Evolutionary conservation across 139 green algal genomes (phyloP), one percentile per base, ranked within the genome.

Genomic region (Closterium sp.): DNA sequence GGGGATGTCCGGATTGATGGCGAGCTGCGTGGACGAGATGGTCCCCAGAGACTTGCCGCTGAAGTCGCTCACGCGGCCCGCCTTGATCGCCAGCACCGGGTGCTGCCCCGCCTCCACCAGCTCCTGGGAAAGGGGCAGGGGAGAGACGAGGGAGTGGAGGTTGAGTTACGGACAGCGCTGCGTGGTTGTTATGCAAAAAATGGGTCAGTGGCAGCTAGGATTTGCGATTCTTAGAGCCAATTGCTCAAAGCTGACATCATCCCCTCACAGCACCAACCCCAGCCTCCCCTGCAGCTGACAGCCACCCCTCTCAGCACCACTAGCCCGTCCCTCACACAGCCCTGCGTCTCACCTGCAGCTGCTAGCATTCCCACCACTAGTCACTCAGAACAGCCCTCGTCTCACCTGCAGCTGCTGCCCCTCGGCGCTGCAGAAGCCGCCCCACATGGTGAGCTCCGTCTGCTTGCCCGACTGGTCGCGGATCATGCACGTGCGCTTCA

Each of bases 361-460:
- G n/a, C n/a, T n/a, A n/a, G n/a, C n/a, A n/a, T n/a, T n/a, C n/a
- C n/a, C n/a, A n/a, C n/a, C n/a, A n/a, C n/a, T n/a, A n/a, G n/a
- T n/a, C n/a, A n/a, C n/a, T n/a, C n/a, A n/a, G n/a, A n/a, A n/a
- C n/a, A n/a, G n/a, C n/a, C n/a, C n/a, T n/a, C n/a, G n/a, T n/a
- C n/a, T n/a, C n/a, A n/a, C n/a, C n/a, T n/a, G 93, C 9, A 99
- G 88, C 69, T 94, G 9, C 36, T 96, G 91, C 1, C 98, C 98
- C 2, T 96, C 95, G 31, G 96, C 93, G 21, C 91, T 84, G 7
- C 93, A 94, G 66, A 95, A 90, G 33, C 89, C 84, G 84, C 96
- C 97, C 97, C 97, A 99, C 90, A 99, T 93, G 35, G 97, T 99
- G 36, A 97, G 87, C 95, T 99, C 98, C 38, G 99, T 96, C 89